These are phyloP conservation scores for Carallia pectinifolia DNA, from an alignment of 345 rosid genomes.

Conservation along the genomic window DNA sequence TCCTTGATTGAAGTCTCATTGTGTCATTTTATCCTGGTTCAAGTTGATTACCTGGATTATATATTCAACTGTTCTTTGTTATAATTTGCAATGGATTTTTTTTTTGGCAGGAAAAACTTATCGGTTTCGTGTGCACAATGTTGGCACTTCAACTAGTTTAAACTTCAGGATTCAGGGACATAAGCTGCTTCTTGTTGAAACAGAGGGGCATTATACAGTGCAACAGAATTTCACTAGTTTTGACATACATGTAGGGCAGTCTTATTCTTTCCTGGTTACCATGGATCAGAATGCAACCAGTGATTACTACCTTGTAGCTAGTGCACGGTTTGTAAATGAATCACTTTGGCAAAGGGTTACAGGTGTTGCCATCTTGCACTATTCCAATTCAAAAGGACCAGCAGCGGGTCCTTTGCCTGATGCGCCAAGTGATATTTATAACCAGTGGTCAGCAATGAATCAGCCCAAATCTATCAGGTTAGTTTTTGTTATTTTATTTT, in stretches of 20 bases:
- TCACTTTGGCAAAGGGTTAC: constrained; percentile 87
- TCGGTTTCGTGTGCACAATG: constrained; percentile 78
- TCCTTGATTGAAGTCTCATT: too few species aligned
- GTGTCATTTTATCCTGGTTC: too few species aligned
- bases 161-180: constrained; percentile 95
- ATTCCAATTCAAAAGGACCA: constrained; percentile 84
- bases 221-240: constrained; percentile 73
- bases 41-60: background rate
- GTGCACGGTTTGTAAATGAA: constrained; percentile 91
- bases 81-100: constrained; percentile 7
- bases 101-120: constrained; percentile 76
- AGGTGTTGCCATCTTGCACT: constrained; percentile 90
- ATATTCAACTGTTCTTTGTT: background rate
- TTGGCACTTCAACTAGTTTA: constrained; percentile 87
- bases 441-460: constrained; percentile 74
- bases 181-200: constrained; percentile 76
- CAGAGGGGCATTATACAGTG: constrained; percentile 72
- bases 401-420: constrained; percentile 78
- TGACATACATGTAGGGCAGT: constrained; percentile 91
- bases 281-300: constrained; percentile 84
- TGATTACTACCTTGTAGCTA: constrained; percentile 91
- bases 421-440: constrained; percentile 62
- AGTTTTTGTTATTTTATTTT: background rate
- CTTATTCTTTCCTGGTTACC: constrained; percentile 81
- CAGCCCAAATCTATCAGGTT: constrained; percentile 88